Base-by-base conservation (phyloP, 768 basidiomycete species). In the Strobilomyces echinocephalus region DNA sequence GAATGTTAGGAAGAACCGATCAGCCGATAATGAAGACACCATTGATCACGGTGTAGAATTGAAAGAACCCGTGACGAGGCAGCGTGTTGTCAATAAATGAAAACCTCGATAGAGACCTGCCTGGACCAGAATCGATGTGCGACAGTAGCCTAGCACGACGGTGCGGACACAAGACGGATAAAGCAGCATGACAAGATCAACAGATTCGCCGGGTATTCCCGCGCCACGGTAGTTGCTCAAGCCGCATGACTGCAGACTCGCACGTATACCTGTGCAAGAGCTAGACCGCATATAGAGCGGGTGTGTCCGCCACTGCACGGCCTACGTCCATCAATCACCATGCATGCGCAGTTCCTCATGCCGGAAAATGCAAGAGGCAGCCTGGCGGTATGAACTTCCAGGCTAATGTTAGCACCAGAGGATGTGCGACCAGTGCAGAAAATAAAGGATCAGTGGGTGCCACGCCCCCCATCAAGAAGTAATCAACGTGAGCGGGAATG, bases 241-340 rank as follows among this genome's bases (percentile, higher is more conserved):
- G 26, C 50, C 43, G 43, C 66, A 60, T 59, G 50, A 56, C 56
- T 56, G 36, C 31, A 28, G 50, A 42, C 60, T 53, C 57, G 55
- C 54, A 48, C 64, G 56, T 54, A 34, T 35, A 56, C 46, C 46
- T 20, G 39, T 57, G 47, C 54, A 57, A 36, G 50, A 50, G 38
- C 48, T 44, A 65, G 50, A 18, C 47, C 58, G 50, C 41, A 54
- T 50, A 65, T 52, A 33, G 63, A 36, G 43, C 42, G 56, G 35
- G 15, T 41, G 41, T 63, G 69, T 52, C 55, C 60, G 56, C 59
- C 56, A 55, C 62, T 50, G 55, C 50, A 50, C 62, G 66, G 47
- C 50, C 60, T 42, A 55, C 54, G n/a, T 43, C 53, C 64, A 68
- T 69, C 64, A 70, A 36, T 63, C 67, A 71, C 57, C 58, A 60